phyloP scores from a whole-genome alignment of 2,329 filamentous ascomycete genomes.

The Diaporthe vaccinii region DNA sequence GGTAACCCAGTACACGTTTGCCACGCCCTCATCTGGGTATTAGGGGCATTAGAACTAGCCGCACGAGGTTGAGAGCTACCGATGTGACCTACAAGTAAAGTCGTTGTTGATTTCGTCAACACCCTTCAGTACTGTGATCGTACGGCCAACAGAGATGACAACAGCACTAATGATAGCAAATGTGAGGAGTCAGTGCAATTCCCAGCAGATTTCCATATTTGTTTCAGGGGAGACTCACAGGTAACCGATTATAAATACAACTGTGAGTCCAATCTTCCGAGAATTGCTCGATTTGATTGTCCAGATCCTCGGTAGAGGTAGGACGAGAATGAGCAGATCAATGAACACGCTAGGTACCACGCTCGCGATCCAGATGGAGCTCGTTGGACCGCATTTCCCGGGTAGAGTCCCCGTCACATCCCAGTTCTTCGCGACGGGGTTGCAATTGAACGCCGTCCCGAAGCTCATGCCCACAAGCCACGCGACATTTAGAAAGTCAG shows the following conservation, averaged over 20 bases:
- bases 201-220: too few species aligned
- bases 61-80: too few species aligned
- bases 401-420: background rate
- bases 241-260: constrained; percentile 43
- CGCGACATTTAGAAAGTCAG: background rate
- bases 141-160: too few species aligned
- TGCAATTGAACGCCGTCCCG: constrained; percentile 41
- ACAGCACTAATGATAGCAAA: too few species aligned
- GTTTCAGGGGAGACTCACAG: constrained; percentile 15
- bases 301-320: constrained; percentile 43
- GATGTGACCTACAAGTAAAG: too few species aligned
- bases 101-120: too few species aligned
- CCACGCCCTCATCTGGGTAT: too few species aligned
- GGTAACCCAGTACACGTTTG: too few species aligned
- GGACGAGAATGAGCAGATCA: constrained; percentile 42
- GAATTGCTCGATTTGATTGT: constrained; percentile 35
- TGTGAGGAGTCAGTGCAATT: too few species aligned
- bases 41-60: too few species aligned
- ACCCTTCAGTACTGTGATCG: too few species aligned
- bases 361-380: constrained; percentile 33
- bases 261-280: constrained; percentile 37
- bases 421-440: constrained; percentile 10
- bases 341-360: constrained; percentile 42
- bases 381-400: constrained; percentile 2
- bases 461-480: constrained; percentile 42